Evolutionary conservation across 2,329 filamentous ascomycete genomes (phyloP).

Genomic region (Penicillium sp.): DNA sequence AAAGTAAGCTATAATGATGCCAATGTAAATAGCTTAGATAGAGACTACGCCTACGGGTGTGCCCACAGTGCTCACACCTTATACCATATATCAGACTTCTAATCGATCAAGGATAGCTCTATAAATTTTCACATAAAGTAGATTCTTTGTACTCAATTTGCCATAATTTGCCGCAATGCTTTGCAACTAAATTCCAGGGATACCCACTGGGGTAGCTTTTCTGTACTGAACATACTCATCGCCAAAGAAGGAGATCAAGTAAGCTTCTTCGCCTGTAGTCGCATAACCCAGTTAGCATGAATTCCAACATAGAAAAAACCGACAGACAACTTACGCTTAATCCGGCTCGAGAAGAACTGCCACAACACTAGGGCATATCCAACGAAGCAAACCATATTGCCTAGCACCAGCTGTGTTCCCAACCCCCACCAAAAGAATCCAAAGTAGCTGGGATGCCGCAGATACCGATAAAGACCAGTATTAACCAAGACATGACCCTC

Average conservation of each 20-base stretch:
- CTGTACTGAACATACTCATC: slow-evolving; percentile 75
- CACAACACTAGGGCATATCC: slow-evolving; percentile 75
- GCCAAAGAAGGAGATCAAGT: slow-evolving; percentile 78
- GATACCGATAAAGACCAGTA: slow-evolving; percentile 68
- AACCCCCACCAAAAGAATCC: slow-evolving; percentile 98
- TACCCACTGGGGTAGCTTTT: slow-evolving; percentile 68
- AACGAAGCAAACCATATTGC: slow-evolving; percentile 75
- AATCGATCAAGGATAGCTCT: not conserved
- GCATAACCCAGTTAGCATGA: slow-evolving; percentile 12
- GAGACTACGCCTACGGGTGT: slow-evolving; percentile 5
- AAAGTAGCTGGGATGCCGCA: slow-evolving; percentile 92
- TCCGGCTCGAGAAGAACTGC: slow-evolving; percentile 76
- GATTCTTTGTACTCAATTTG: not conserved
- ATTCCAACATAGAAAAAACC: not conserved
- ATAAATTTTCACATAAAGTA: not conserved
- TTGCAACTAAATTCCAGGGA: slow-evolving; percentile 65
- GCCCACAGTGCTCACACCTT: slow-evolving; percentile 1
- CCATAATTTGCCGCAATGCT: not conserved
- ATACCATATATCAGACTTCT: slow-evolving; percentile 12
- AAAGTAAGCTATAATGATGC: slow-evolving; percentile 50
- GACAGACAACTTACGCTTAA: slow-evolving; percentile 54
- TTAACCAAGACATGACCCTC: slow-evolving; percentile 79
- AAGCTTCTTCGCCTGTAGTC: slow-evolving; percentile 67
- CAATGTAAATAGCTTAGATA: not conserved
- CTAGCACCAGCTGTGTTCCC: slow-evolving; percentile 88